Percentiles rank a stretch among this genome's conserved stretches.
phyloP scores from a whole-genome alignment of 352 stramenopile species.

The Blastocystis sp. region DNA sequence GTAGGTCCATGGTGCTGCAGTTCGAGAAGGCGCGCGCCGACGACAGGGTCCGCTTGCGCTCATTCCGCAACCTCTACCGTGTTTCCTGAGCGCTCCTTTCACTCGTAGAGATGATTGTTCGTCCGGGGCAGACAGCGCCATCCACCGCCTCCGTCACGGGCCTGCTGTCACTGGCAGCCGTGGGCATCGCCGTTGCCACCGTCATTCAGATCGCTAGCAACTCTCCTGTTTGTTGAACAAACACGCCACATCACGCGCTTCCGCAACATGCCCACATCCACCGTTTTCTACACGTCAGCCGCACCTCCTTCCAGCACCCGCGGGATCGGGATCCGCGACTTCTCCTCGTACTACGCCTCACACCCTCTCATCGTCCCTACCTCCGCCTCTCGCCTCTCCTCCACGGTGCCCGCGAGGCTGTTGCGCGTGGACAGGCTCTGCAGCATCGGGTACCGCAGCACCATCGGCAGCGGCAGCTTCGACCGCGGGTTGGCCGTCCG shows the following conservation, averaged over 20 bases:
- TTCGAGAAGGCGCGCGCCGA: not conserved
- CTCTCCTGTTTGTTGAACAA: conserved; percentile 25
- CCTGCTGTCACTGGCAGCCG: not conserved
- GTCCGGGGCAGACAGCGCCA: not conserved
- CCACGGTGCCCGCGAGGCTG: conserved; percentile 2
- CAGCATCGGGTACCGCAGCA: conserved; percentile 55
- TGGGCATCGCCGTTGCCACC: conserved; percentile 13
- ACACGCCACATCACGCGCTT: not conserved
- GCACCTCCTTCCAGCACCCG: not conserved
- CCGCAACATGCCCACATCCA: conserved; percentile 14
- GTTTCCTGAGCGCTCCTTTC: not conserved
- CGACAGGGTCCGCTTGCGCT: not conserved
- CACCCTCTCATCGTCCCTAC: not conserved
- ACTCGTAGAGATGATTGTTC: conserved; percentile 10
- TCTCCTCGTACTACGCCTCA: conserved; percentile 58
- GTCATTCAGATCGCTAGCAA: conserved; percentile 12
- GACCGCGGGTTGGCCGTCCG: not conserved
- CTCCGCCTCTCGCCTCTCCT: not conserved
- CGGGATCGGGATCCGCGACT: conserved; percentile 47
- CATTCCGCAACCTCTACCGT: not conserved
- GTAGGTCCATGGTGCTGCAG: conserved; percentile 36
- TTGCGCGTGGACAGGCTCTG: conserved; percentile 42
- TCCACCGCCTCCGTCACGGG: not conserved
- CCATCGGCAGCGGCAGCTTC: conserved; percentile 40
- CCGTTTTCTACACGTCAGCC: conserved; percentile 34